Conservation (phyloP, 2,329 filamentous ascomycete species). For the Meredithiella fracta region DNA sequence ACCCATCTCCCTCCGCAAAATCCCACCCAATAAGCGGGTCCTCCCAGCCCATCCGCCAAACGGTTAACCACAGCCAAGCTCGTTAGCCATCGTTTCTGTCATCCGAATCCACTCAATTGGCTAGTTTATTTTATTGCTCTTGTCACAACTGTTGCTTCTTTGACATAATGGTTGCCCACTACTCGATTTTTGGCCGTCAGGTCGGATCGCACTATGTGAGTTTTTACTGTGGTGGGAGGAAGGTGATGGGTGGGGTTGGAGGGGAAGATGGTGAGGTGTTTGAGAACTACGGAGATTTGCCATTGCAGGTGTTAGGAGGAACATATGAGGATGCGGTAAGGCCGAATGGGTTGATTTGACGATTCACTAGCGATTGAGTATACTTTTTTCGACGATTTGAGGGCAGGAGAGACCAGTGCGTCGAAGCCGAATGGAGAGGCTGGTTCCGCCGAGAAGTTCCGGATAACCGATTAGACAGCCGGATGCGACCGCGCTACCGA, state of each 20-base stretch:
- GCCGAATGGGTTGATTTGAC: neutral
- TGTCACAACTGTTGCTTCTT: neutral
- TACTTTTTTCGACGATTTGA: neutral
- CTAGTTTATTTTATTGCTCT: neutral
- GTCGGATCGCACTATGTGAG: slow-evolving; percentile 46
- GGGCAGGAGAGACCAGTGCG: neutral
- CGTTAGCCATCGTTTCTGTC: neutral
- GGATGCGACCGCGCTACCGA: neutral
- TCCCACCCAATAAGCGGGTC: neutral
- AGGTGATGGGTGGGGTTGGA: neutral
- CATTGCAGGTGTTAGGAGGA: neutral
- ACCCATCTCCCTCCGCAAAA: neutral
- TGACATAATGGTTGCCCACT: slow-evolving; percentile 20
- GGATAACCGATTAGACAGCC: neutral
- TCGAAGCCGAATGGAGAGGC: neutral
- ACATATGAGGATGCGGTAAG: neutral
- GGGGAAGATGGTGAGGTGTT: neutral
- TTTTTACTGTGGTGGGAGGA: slow-evolving; percentile 16
- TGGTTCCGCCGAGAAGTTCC: neutral
- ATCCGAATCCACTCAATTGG: neutral
- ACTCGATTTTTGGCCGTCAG: slow-evolving; percentile 41
- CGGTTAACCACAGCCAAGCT: no score
- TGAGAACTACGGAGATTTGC: neutral
- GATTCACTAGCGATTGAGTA: neutral
- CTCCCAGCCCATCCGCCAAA: neutral